Evolutionary conservation across 768 basidiomycete species (phyloP).

Genomic region (Psilocybe subaeruginosa): DNA sequence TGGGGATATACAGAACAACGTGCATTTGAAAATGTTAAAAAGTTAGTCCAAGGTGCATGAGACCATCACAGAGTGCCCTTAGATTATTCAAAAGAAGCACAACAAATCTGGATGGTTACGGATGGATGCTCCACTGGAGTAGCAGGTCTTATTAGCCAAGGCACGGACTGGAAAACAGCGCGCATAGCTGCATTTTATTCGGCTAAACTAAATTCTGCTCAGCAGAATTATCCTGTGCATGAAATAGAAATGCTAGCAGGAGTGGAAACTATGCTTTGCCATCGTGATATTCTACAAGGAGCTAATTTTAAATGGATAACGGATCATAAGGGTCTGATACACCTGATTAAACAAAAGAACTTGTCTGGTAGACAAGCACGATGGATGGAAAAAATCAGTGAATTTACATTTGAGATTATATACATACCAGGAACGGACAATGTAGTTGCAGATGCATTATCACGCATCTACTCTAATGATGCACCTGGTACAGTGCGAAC

Average conservation of each 20-base stretch:
- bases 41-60: neutral
- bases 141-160: slow-evolving; percentile 30
- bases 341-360: slow-evolving; percentile 32
- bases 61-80: too few species aligned
- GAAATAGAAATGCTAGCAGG: slow-evolving; percentile 41
- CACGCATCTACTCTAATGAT: slow-evolving; percentile 26
- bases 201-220: slow-evolving; percentile 35
- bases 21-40: slow-evolving; percentile 40
- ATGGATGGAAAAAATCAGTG: slow-evolving; percentile 35
- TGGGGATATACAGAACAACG: slow-evolving; percentile 32
- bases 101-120: slow-evolving; percentile 29
- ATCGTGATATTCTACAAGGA: slow-evolving; percentile 32
- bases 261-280: slow-evolving; percentile 33
- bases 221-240: slow-evolving; percentile 43
- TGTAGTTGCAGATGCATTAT: slow-evolving; percentile 33
- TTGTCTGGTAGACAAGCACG: slow-evolving; percentile 35
- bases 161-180: slow-evolving; percentile 24
- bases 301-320: slow-evolving; percentile 30
- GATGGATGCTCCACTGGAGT: slow-evolving; percentile 34
- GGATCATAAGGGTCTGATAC: slow-evolving; percentile 30
- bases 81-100: slow-evolving; percentile 6
- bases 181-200: slow-evolving; percentile 35
- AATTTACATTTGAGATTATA: slow-evolving; percentile 22
- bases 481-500: slow-evolving; percentile 12
- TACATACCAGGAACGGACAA: slow-evolving; percentile 32